Base-by-base conservation (phyloP, 306 rosid genomes). In the Casuarina glauca region DNA sequence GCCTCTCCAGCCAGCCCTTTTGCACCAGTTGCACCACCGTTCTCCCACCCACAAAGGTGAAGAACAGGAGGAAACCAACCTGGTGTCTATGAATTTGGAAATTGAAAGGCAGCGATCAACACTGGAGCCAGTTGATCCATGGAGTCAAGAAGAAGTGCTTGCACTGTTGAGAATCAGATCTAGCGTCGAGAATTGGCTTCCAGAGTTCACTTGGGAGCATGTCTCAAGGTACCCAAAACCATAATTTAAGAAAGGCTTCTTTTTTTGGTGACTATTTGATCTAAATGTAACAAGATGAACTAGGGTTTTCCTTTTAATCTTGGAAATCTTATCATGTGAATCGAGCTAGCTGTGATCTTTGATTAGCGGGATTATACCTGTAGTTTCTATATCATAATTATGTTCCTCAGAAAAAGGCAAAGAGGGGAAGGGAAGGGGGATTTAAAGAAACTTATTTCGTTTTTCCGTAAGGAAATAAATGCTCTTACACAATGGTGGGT, bases 121-220 rank as follows among this genome's bases (percentile, higher is more conserved):
- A 2, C 78, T 83, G 9, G 16, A 46, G 19, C 15, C 54, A 46
- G 42, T 48, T 19, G 80, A 86, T 76, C 80, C 93, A 19, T 94
- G 98, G 98, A 85, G 74, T 10, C 82, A 86, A 71, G 90, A 91
- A 11, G 94, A 94, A 79, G 82, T 90, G 19, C 88, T 91, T 60
- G 90, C 94, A 38, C 93, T 94, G 2, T 72, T 94, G 67, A 84
- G 93, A 76, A 86, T 94, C 91, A 90, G 97, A 94, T 94, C 98
- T 71, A 82, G 69, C 85, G 77, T 88, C 87, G 93, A 91, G 58
- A 84, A 76, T 86, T 90, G 90, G 87, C 86, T 87, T 87, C 97
- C 93, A 0, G 88, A 91, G 0, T 86, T 89, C 90, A 85, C 90
- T 70, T 91, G 98, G 98, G 94, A 94, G 5, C 91, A 91, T 85